A percentile compares a stretch with the other conserved stretches of the same genome.
phyloP scores from a whole-genome alignment of 1,139 yeast genomes.

The Suhomyces panamericanus region DNA sequence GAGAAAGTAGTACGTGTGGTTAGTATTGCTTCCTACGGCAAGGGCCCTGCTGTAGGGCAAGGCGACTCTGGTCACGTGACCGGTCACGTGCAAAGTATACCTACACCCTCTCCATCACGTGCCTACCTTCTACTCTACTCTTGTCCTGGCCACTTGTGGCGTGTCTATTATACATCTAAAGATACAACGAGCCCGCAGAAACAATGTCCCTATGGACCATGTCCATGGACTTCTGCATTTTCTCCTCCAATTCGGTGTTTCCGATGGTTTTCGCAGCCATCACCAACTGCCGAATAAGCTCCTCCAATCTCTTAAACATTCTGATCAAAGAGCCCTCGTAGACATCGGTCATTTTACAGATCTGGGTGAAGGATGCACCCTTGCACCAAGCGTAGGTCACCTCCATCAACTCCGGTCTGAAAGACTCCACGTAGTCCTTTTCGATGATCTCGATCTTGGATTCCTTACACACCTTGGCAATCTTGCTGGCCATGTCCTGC shows the following conservation, averaged over 20 bases:
- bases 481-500: conserved; percentile 86
- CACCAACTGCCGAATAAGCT: conserved; percentile 83
- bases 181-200: conserved; percentile 90
- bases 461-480: conserved; percentile 86
- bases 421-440: conserved; percentile 87
- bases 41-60: too few relatives aligned
- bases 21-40: too few relatives aligned
- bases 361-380: conserved; percentile 93
- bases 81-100: neutral
- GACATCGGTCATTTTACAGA: conserved; percentile 97
- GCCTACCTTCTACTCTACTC: neutral
- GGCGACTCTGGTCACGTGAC: neutral
- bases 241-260: conserved; percentile 76
- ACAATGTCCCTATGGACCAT: conserved; percentile 94
- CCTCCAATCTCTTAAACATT: conserved; percentile 91
- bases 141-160: neutral
- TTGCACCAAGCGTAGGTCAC: conserved; percentile 96
- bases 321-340: conserved; percentile 96
- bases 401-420: conserved; percentile 93
- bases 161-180: conserved; percentile 30
- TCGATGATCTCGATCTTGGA: conserved; percentile 87
- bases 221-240: conserved; percentile 84
- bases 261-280: conserved; percentile 94
- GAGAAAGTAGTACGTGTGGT: too few relatives aligned
- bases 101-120: neutral